A percentile compares a stretch with the other conserved stretches of the same genome.
These are phyloP conservation scores for Psilocybe tampanensis DNA, from an alignment of 768 basidiomycete genomes.

Conservation along the genomic window DNA sequence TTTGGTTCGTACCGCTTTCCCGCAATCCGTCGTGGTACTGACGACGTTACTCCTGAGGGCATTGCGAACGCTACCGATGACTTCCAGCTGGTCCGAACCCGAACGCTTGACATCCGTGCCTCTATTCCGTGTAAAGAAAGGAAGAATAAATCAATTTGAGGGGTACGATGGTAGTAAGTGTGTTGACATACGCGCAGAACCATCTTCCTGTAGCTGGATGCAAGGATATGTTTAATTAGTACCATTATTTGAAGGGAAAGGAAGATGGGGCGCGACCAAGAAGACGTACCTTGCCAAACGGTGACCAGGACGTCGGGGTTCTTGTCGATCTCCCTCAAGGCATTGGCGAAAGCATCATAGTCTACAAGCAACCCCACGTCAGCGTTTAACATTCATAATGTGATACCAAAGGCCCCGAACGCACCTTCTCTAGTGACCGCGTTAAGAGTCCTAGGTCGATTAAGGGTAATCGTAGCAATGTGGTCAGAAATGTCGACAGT, in stretches of 20 bases:
- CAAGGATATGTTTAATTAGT: neutral
- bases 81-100: conserved; percentile 11
- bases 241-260: no score
- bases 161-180: neutral
- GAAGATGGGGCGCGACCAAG: neutral
- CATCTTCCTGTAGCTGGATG: conserved; percentile 61
- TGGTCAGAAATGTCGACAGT: conserved; percentile 50
- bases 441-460: conserved; percentile 61
- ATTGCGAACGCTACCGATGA: conserved; percentile 41
- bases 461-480: conserved; percentile 72
- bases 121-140: conserved; percentile 32
- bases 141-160: neutral
- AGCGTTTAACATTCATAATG: neutral
- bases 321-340: conserved; percentile 58
- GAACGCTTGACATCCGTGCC: conserved; percentile 57
- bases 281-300: conserved; percentile 60
- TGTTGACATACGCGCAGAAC: conserved; percentile 67
- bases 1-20: conserved; percentile 54
- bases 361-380: conserved; percentile 38
- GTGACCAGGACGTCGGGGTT: conserved; percentile 66
- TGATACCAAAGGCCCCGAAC: no score
- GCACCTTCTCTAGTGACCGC: conserved; percentile 56
- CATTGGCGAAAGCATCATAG: conserved; percentile 61
- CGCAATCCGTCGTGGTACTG: conserved; percentile 58
- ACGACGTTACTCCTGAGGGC: conserved; percentile 48